A percentile compares a stretch with the other conserved stretches of the same genome.
Evolutionary conservation across 768 basidiomycete species (phyloP).

Genomic region (Boletus rubroflammeus): DNA sequence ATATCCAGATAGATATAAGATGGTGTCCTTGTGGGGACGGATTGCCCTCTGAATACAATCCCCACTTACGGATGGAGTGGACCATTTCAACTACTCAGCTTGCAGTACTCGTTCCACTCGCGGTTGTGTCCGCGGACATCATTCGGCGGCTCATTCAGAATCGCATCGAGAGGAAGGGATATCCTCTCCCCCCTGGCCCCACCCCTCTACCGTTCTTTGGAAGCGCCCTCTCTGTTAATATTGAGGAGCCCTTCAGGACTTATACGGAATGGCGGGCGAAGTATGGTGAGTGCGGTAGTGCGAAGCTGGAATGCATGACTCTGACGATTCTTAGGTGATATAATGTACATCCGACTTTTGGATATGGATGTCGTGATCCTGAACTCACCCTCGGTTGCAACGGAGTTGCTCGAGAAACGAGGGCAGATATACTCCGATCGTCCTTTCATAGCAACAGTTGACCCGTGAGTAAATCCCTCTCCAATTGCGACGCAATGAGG

Average conservation of each 20-base stretch:
- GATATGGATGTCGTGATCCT: conserved; percentile 44
- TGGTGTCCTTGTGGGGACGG: background rate
- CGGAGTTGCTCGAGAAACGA: conserved; percentile 46
- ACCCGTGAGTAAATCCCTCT: conserved; percentile 12
- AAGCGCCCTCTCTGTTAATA: conserved; percentile 14
- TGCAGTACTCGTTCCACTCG: conserved; percentile 1
- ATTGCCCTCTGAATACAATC: background rate
- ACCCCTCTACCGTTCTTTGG: conserved; percentile 19
- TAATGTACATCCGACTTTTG: conserved; percentile 49
- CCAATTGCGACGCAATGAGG: background rate
- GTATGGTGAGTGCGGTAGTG: conserved; percentile 11
- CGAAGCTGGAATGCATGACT: background rate
- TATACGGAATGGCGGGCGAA: conserved; percentile 17
- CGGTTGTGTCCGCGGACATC: background rate
- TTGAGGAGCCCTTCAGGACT: conserved; percentile 11
- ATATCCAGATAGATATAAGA: conserved; percentile 4
- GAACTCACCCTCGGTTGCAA: conserved; percentile 39
- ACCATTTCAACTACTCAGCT: conserved; percentile 5
- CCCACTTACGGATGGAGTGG: conserved; percentile 6
- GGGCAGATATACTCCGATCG: conserved; percentile 50
- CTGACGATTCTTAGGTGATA: conserved; percentile 31
- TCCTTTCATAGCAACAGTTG: conserved; percentile 30
- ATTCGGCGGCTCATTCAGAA: conserved; percentile 3
- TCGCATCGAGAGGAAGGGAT: conserved; percentile 11
- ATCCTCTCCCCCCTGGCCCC: conserved; percentile 21